phyloP scores from a whole-genome alignment of 2,329 filamentous ascomycete genomes.

The Acephala macrosclerotiorum region DNA sequence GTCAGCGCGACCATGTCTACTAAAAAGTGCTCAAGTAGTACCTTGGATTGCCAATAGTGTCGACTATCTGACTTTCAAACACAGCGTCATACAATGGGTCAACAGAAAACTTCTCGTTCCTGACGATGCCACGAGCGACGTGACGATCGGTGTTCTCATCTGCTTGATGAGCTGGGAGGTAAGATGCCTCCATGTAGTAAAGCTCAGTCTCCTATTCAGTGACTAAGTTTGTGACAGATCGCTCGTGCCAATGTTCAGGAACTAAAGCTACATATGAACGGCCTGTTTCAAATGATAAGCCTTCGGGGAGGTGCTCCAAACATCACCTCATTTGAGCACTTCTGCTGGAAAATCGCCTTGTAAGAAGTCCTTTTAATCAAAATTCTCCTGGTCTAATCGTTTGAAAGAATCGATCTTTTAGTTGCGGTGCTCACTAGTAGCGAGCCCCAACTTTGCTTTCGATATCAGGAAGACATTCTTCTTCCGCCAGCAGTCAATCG shows the following conservation, averaged over 20 bases:
- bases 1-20: neutral
- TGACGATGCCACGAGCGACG: neutral
- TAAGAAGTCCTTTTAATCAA: neutral
- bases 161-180: slow-evolving; percentile 18
- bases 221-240: neutral
- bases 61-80: slow-evolving; percentile 9
- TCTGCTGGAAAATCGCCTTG: slow-evolving; percentile 16
- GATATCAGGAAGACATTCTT: neutral
- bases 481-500: neutral
- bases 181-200: neutral
- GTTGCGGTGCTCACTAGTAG: slow-evolving; percentile 6
- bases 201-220: too few species aligned
- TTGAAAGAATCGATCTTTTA: slow-evolving; percentile 9
- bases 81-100: slow-evolving; percentile 9
- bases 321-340: slow-evolving; percentile 12
- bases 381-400: neutral
- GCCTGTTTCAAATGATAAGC: neutral
- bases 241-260: slow-evolving; percentile 5
- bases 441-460: neutral
- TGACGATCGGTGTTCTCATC: slow-evolving; percentile 11
- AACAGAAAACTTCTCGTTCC: neutral
- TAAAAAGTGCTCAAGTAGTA: slow-evolving; percentile 2
- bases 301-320: neutral
- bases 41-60: slow-evolving; percentile 13
- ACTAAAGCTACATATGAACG: slow-evolving; percentile 1